Base-by-base conservation (phyloP, 805 yeast species). In the Debaryomyces tyrocola region DNA sequence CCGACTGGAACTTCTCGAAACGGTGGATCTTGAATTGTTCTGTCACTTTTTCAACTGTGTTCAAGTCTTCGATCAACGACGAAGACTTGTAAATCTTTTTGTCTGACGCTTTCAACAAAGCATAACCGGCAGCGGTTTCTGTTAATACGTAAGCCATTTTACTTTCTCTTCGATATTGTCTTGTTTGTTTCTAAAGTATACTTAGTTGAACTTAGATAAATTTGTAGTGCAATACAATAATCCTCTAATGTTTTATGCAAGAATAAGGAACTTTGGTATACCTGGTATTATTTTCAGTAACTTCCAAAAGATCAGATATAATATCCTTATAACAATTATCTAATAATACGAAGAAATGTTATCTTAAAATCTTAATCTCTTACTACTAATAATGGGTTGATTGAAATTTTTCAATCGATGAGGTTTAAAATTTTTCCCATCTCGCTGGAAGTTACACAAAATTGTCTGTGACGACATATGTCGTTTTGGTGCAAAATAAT, bases 51-150 rank as follows among this genome's bases (percentile, higher is more conserved):
- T 86, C 95, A 41, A 95, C 83, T 42, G 88, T 70, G 70, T 87
- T 78, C 62, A 91, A 78, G 67, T 90, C 96, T 53, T 84, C 79
- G 55, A 87, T 71, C 57, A 91, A 74, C 48, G 83, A 67, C 45
- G 86, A 69, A 20, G 94, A 84, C 76, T 91, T 92, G 81, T 92
- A 85, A 62, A 94, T 85, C 79, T 92, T 92, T 79, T 94, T 94
- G 79, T 94, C 98, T 54, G 96, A 85, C 48, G 97, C 96, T 77
- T 94, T 94, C 67, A 94, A 82, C 66, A 94, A 80, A 66, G 99
- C 99, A 70, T 94, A 94, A 66, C 99, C 99, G 44, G 99, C 99
- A 54, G 99, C 88, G 55, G 99, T 94, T 78, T 94, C 99, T 51
- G 98, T 87, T 69, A 92, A 83, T 64, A 92, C 90, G 80, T 77